Conservation (phyloP, 164 flowering plant genomes). For the Tetrastigma voinierianum region DNA sequence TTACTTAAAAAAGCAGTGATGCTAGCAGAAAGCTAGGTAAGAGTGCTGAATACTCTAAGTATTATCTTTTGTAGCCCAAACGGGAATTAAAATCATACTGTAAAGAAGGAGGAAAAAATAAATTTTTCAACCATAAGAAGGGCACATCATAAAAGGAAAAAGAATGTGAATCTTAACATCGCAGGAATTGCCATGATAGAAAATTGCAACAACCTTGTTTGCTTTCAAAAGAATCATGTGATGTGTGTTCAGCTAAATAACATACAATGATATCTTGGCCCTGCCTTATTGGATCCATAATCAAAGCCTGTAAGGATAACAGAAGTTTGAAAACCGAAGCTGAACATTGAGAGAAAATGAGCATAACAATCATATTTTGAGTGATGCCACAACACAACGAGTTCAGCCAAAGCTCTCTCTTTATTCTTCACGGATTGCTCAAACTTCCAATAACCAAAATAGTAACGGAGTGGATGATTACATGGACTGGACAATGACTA, state of each 20-base stretch:
- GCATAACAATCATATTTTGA: too few species aligned
- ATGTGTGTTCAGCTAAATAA: conserved; percentile 88
- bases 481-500: too few species aligned
- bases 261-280: conserved; percentile 91
- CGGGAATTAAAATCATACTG: conserved; percentile 97
- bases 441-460: too few species aligned
- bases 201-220: conserved; percentile 64
- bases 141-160: not conserved
- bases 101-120: conserved; percentile 4
- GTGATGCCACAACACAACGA: too few species aligned
- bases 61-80: conserved; percentile 98
- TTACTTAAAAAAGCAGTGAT: conserved; percentile 93
- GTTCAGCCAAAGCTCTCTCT: too few species aligned
- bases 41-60: conserved; percentile 81
- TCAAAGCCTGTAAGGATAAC: conserved; percentile 88
- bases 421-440: too few species aligned
- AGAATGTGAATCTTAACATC: not conserved
- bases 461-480: not conserved
- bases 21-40: conserved; percentile 97
- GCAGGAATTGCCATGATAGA: not conserved
- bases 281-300: conserved; percentile 98
- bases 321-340: too few species aligned
- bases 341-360: too few species aligned
- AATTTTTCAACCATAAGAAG: not conserved
- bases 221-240: conserved; percentile 84